Evolutionary conservation across 108 stramenopile species (phyloP).

Genomic region (Cyclotella baltica): DNA sequence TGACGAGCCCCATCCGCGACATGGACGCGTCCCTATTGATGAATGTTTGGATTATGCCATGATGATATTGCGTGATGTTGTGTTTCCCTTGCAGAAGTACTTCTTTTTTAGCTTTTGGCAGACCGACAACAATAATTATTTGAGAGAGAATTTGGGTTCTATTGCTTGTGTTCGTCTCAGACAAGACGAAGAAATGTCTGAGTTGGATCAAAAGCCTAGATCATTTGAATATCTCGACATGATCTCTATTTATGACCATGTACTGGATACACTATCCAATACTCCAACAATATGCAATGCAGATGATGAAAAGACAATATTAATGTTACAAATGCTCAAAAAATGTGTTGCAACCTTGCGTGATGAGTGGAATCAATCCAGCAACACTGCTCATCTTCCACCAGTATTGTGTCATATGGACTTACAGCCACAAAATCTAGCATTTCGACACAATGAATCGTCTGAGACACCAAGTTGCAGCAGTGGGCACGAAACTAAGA

Average conservation of each 20-base stretch:
- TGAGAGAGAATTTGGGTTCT: neutral
- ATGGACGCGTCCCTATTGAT: slow-evolving; percentile 77
- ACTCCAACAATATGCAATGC: no score
- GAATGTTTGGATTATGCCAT: slow-evolving; percentile 69
- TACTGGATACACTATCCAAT: neutral
- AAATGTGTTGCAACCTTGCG: slow-evolving; percentile 26
- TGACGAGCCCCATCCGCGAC: slow-evolving; percentile 89
- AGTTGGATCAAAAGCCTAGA: neutral
- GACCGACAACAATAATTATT: neutral
- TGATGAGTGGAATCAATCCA: slow-evolving; percentile 30
- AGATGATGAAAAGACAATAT: slow-evolving; percentile 24
- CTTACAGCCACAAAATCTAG: slow-evolving; percentile 87
- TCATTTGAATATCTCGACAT: slow-evolving; percentile 52
- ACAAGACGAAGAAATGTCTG: neutral
- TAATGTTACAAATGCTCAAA: slow-evolving; percentile 19
- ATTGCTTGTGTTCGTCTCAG: neutral
- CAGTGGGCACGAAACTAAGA: neutral
- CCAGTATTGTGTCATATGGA: slow-evolving; percentile 84
- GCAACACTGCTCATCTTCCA: slow-evolving; percentile 32
- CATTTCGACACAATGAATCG: slow-evolving; percentile 49
- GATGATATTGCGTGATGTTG: slow-evolving; percentile 60
- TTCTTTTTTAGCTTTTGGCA: slow-evolving; percentile 37
- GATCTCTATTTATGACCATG: slow-evolving; percentile 31
- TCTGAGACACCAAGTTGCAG: neutral
- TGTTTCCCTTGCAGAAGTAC: slow-evolving; percentile 70